Evolutionary conservation across 148 eudicot species (phyloP).

Genomic region (Amaranthus hypochondriacus): DNA sequence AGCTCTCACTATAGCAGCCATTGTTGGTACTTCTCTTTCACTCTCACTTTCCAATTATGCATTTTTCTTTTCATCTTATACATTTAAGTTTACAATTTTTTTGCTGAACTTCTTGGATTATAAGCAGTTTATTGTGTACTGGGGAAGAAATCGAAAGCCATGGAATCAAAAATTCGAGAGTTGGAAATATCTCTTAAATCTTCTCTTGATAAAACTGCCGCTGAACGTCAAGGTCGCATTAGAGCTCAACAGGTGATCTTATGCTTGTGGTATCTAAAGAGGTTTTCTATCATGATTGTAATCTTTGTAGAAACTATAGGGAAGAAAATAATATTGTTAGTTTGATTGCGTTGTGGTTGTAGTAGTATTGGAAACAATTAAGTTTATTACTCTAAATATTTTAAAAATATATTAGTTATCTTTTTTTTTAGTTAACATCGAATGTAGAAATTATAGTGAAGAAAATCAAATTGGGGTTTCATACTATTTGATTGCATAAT

Average conservation of each 20-base stretch:
- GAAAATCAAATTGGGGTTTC: too few relatives aligned
- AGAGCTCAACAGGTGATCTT: constrained; percentile 70
- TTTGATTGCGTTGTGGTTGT: neutral
- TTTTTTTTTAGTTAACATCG: too few relatives aligned
- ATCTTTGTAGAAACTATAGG: too few relatives aligned
- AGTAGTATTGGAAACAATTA: neutral
- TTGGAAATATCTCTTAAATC: constrained; percentile 51
- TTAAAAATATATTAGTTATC: too few relatives aligned
- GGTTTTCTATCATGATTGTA: too few relatives aligned
- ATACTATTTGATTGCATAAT: too few relatives aligned
- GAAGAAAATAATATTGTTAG: neutral
- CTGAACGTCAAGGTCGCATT: constrained; percentile 88
- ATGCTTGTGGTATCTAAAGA: too few relatives aligned
- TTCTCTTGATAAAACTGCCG: constrained; percentile 48
- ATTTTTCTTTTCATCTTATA: neutral
- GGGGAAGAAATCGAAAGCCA: constrained; percentile 36
- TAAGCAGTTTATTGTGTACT: constrained; percentile 34
- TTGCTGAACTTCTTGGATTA: neutral
- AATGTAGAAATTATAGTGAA: too few relatives aligned
- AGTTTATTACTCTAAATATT: too few relatives aligned
- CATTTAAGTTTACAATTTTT: neutral
- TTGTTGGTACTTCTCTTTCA: constrained; percentile 27
- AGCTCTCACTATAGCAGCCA: constrained; percentile 36
- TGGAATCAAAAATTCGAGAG: constrained; percentile 38
- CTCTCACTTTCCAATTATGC: neutral